phyloP scores from a whole-genome alignment of 208 protist species.

The Wallacemonas sp. region DNA sequence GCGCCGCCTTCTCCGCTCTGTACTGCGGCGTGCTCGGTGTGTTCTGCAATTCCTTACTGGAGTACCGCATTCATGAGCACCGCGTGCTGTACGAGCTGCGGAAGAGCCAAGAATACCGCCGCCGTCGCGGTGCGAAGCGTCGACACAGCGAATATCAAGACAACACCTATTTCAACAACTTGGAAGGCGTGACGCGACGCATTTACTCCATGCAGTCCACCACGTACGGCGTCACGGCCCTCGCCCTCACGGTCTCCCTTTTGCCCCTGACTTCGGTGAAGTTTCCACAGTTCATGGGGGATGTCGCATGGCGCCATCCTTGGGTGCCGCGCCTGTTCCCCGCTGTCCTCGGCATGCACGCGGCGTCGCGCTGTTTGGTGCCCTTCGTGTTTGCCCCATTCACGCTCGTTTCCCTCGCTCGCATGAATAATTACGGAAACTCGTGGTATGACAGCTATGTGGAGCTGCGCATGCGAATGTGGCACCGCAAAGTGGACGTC shows the following conservation, averaged over 20 bases:
- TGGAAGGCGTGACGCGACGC: conserved; percentile 76
- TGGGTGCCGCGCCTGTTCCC: conserved; percentile 89
- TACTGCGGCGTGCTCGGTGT: conserved; percentile 74
- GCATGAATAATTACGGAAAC: conserved; percentile 54
- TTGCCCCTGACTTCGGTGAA: conserved; percentile 70
- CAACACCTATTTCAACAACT: conserved; percentile 77
- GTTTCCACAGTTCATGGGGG: conserved; percentile 88
- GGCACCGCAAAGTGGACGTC: conserved; percentile 69
- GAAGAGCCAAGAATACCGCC: conserved; percentile 71
- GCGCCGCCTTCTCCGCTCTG: conserved; percentile 71
- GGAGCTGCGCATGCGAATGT: conserved; percentile 69
- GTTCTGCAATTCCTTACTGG: conserved; percentile 61
- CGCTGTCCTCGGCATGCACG: conserved; percentile 72
- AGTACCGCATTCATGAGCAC: conserved; percentile 79
- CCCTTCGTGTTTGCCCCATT: conserved; percentile 88
- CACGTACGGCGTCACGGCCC: conserved; percentile 52
- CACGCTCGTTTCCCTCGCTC: conserved; percentile 47
- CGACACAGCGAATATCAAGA: conserved; percentile 56
- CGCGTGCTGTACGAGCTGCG: conserved; percentile 80
- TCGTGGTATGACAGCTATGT: conserved; percentile 86
- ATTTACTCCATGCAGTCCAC: conserved; percentile 68
- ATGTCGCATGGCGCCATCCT: conserved; percentile 83
- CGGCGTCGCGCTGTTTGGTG: conserved; percentile 77
- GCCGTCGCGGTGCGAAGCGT: conserved; percentile 61
- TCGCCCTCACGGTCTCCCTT: conserved; percentile 56